Conservation (phyloP, 1,284 basidiomycete genomes). For the Cryptococcus jaspeensis region DNA sequence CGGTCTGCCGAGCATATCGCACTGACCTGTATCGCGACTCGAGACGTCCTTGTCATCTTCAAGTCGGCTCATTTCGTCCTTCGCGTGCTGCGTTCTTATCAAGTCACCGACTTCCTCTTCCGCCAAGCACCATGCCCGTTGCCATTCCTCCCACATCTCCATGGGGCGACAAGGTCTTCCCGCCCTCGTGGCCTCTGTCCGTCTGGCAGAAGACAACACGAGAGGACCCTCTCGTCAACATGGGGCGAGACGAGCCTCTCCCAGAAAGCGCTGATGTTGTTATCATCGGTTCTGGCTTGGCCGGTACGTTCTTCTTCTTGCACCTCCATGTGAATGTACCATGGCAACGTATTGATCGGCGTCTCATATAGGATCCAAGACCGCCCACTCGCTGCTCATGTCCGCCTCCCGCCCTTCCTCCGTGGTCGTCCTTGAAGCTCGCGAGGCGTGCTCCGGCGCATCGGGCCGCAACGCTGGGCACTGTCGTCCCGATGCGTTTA, state of each 20-base stretch:
- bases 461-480: constrained; percentile 48
- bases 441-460: constrained; percentile 47
- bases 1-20: background rate
- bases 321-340: background rate
- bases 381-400: constrained; percentile 9
- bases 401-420: constrained; percentile 14
- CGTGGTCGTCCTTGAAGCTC: constrained; percentile 43
- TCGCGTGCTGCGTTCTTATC: no score
- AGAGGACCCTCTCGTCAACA: constrained; percentile 32
- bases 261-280: constrained; percentile 32
- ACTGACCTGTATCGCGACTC: background rate
- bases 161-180: constrained; percentile 18
- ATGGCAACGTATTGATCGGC: no score
- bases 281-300: constrained; percentile 39
- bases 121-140: constrained; percentile 17
- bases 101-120: background rate
- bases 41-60: no score
- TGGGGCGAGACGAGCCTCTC: constrained; percentile 20
- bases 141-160: constrained; percentile 12
- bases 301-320: constrained; percentile 13
- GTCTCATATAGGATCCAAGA: constrained; percentile 7
- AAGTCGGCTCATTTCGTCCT: background rate
- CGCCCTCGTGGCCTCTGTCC: constrained; percentile 29
- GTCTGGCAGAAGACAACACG: constrained; percentile 40
- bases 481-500: constrained; percentile 35